Conservation (phyloP, 2,329 filamentous ascomycete species). For the Tolypocladium endophyticum region DNA sequence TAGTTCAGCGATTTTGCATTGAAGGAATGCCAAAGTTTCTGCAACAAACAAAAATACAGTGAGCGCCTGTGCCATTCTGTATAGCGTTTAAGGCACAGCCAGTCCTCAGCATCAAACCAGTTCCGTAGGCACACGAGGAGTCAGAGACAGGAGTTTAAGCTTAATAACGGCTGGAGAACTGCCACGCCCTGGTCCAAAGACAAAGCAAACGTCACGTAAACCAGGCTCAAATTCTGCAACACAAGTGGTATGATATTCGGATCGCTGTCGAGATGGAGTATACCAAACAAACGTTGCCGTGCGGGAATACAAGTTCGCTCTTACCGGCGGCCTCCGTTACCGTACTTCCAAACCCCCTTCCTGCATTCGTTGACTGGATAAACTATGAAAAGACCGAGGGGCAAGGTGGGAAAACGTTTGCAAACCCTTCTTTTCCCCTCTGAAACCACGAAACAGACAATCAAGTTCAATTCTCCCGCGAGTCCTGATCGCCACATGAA, state of each 20-base stretch:
- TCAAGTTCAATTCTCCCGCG: slow-evolving; percentile 9
- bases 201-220: background rate
- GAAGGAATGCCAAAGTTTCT: background rate
- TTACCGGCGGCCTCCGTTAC: background rate
- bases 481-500: slow-evolving; percentile 26
- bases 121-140: background rate
- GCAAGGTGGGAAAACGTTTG: slow-evolving; percentile 8
- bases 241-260: slow-evolving; percentile 4
- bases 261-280: slow-evolving; percentile 1
- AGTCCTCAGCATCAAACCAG: background rate
- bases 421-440: slow-evolving; percentile 17
- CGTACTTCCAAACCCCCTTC: slow-evolving; percentile 1
- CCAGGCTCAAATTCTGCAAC: background rate
- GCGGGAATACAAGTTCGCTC: slow-evolving; percentile 5
- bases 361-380: background rate
- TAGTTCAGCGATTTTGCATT: background rate
- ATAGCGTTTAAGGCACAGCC: background rate
- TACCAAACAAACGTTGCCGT: slow-evolving; percentile 2
- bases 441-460: slow-evolving; percentile 14
- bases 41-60: background rate
- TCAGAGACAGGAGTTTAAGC: background rate
- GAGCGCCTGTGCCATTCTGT: background rate
- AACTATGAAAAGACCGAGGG: slow-evolving; percentile 4
- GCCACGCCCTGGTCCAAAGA: background rate
- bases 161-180: background rate